Base-by-base conservation (phyloP, 306 rosid genomes). In the Psophocarpus tetragonolobus region DNA sequence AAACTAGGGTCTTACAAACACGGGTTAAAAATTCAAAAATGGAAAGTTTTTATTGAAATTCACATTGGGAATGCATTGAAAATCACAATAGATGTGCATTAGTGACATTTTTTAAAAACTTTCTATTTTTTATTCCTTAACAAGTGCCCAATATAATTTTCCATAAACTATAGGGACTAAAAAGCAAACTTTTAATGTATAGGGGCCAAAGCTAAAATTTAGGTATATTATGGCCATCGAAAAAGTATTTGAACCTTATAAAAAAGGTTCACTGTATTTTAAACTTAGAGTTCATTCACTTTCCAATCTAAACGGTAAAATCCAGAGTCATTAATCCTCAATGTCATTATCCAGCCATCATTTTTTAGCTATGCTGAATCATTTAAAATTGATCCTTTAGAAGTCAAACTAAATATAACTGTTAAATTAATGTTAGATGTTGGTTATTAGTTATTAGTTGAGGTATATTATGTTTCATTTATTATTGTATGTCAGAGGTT, bases 391-490 rank as follows among this genome's bases (percentile, higher is more conserved):
- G n/a, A n/a, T n/a, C n/a, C n/a, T n/a, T n/a, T 26, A 51, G 56
- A 44, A 48, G 74, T 45, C 64, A 10, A 66, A 62, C 26, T 17
- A 50, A 30, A 62, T 79, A 67, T 41, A n/a, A n/a, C n/a, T n/a
- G n/a, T n/a, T n/a, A n/a, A n/a, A n/a, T n/a, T n/a, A n/a, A n/a
- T n/a, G n/a, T n/a, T n/a, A n/a, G n/a, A n/a, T n/a, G n/a, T n/a
- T n/a, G n/a, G n/a, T n/a, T n/a, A n/a, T n/a, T n/a, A n/a, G n/a
- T n/a, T n/a, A n/a, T n/a, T n/a, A n/a, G n/a, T n/a, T n/a, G n/a
- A n/a, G n/a, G n/a, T n/a, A n/a, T n/a, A n/a, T n/a, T n/a, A n/a
- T n/a, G n/a, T n/a, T n/a, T n/a, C n/a, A n/a, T n/a, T n/a, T n/a
- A n/a, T n/a, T n/a, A n/a, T n/a, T n/a, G n/a, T n/a, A n/a, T n/a